Conservation (phyloP, 2,329 filamentous ascomycete species). For the Penicillium glabrum region DNA sequence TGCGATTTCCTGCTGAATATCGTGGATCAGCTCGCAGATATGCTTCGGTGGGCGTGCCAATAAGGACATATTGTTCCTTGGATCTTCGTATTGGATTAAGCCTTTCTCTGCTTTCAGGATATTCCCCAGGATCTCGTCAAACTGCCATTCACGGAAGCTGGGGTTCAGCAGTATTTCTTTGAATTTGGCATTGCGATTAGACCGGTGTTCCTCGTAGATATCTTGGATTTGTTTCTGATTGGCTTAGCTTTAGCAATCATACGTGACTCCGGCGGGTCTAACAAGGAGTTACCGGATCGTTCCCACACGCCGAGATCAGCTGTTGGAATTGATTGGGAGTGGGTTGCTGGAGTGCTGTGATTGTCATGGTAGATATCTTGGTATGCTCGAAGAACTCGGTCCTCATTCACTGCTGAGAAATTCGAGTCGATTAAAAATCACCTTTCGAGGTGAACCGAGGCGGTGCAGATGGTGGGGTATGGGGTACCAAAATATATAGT, state of each 20-base stretch:
- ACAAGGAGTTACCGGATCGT: slow-evolving; percentile 58
- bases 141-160: slow-evolving; percentile 67
- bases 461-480: neutral
- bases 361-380: neutral
- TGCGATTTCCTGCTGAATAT: slow-evolving; percentile 67
- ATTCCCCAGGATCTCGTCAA: slow-evolving; percentile 74
- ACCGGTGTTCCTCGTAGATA: slow-evolving; percentile 72
- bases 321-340: slow-evolving; percentile 70
- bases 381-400: neutral
- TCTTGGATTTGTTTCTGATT: slow-evolving; percentile 58
- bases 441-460: neutral
- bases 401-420: neutral
- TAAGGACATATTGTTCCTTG: slow-evolving; percentile 78
- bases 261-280: slow-evolving; percentile 22
- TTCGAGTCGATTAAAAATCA: neutral
- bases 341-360: neutral
- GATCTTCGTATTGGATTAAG: slow-evolving; percentile 70
- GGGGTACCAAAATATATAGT: neutral
- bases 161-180: slow-evolving; percentile 68
- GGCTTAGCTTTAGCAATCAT: slow-evolving; percentile 17
- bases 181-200: slow-evolving; percentile 73
- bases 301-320: slow-evolving; percentile 66
- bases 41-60: slow-evolving; percentile 81
- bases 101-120: slow-evolving; percentile 61
- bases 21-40: slow-evolving; percentile 65